Conservation (phyloP, 345 rosid genomes). For the Populus euphratica region DNA sequence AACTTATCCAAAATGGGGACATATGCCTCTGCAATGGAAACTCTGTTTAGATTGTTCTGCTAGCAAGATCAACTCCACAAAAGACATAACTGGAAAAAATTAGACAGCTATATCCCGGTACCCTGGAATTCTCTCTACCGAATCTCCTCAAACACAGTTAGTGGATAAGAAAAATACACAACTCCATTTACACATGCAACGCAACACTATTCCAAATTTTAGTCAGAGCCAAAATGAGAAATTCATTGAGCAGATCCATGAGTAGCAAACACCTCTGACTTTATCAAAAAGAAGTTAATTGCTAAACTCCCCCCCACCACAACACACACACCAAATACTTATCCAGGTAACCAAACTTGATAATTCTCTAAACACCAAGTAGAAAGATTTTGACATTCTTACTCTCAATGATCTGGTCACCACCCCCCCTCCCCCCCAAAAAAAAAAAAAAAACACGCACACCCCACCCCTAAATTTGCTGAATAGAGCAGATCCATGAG, state of each 20-base stretch:
- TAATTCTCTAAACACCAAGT: not conserved
- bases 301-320: not conserved
- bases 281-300: too few relatives aligned
- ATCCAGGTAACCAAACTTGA: not conserved
- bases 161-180: not conserved
- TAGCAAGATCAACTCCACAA: not conserved
- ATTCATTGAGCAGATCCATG: too few relatives aligned
- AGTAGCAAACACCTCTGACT: too few relatives aligned
- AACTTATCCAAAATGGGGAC: not conserved
- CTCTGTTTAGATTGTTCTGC: not conserved
- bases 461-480: not conserved
- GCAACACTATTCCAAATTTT: not conserved
- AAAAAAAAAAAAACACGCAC: too few relatives aligned
- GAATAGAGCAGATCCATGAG: not conserved
- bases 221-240: not conserved
- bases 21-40: not conserved
- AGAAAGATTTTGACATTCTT: not conserved
- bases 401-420: not conserved
- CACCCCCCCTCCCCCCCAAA: too few relatives aligned
- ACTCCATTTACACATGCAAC: not conserved
- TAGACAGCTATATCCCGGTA: not conserved
- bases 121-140: not conserved
- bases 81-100: not conserved
- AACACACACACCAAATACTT: not conserved
- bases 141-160: not conserved